These are phyloP conservation scores for Verbascum thapsus DNA, from an alignment of 257 asterid genomes.

Conservation along the genomic window DNA sequence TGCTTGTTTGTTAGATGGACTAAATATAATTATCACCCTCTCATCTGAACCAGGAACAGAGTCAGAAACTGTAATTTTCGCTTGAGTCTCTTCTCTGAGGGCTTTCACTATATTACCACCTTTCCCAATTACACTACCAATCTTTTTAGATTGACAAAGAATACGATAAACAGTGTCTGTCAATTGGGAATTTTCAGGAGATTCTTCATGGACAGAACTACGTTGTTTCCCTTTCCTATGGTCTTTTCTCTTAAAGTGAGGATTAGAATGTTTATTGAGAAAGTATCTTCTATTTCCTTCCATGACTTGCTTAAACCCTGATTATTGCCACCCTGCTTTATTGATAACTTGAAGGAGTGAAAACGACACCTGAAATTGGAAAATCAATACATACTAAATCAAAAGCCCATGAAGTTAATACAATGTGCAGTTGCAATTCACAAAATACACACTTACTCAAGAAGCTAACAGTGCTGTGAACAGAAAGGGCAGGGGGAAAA, in stretches of 20 bases:
- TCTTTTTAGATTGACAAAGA: constrained; percentile 65
- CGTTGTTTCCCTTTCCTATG: constrained; percentile 53
- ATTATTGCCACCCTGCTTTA: constrained; percentile 21
- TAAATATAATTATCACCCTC: constrained; percentile 61
- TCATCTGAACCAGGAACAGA: constrained; percentile 76
- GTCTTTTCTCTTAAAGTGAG: constrained; percentile 61
- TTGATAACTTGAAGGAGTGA: constrained; percentile 23
- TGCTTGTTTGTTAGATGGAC: constrained; percentile 61
- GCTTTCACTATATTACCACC: constrained; percentile 78
- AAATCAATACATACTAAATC: constrained; percentile 19
- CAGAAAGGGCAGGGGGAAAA: constrained; percentile 8
- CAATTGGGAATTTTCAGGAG: constrained; percentile 43
- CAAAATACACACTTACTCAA: constrained; percentile 2
- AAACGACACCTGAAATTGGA: constrained; percentile 36
- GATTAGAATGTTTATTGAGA: constrained; percentile 46
- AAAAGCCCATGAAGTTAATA: constrained; percentile 23
- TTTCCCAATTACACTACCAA: constrained; percentile 87
- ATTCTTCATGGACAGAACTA: constrained; percentile 40
- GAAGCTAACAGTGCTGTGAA: constrained; percentile 4
- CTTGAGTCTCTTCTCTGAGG: constrained; percentile 82
- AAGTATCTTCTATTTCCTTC: constrained; percentile 53
- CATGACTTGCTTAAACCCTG: constrained; percentile 41
- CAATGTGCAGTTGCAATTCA: constrained; percentile 9
- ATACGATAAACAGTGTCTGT: constrained; percentile 64
- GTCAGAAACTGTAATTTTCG: constrained; percentile 74